Conservation (phyloP, 164 flowering plant genomes). For the Euptelea pleiosperma region DNA sequence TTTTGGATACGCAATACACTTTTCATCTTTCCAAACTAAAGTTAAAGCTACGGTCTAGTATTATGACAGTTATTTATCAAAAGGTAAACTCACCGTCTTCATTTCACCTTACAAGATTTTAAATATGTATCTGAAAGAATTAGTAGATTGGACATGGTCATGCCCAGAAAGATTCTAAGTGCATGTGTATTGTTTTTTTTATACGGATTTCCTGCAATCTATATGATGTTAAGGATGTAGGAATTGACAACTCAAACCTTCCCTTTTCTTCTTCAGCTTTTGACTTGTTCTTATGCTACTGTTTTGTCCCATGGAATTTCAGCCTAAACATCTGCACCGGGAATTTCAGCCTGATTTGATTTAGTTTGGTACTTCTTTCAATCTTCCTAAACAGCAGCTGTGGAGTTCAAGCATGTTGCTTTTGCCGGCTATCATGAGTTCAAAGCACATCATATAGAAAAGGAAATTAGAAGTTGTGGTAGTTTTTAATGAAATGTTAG, state of each 20-base stretch:
- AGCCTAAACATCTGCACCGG: too few relatives aligned
- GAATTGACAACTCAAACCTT: background rate
- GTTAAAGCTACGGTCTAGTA: conserved; percentile 76
- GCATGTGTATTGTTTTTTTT: background rate
- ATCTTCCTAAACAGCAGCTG: background rate
- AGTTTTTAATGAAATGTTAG: background rate
- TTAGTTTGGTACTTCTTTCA: background rate
- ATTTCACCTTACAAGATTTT: background rate
- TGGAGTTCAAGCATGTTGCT: background rate
- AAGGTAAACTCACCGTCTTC: conserved; percentile 44
- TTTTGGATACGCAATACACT: conserved; percentile 87
- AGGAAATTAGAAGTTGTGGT: background rate
- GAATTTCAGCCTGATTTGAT: too few relatives aligned
- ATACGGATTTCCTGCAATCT: background rate
- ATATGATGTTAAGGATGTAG: background rate
- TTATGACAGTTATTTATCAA: conserved; percentile 69
- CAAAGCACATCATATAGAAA: background rate
- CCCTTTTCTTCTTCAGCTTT: background rate
- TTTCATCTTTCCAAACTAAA: conserved; percentile 73
- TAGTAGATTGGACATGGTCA: too few relatives aligned
- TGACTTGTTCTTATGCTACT: background rate
- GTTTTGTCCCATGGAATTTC: too few relatives aligned
- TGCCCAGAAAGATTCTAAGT: too few relatives aligned
- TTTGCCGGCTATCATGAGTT: background rate
- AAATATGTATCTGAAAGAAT: background rate